These are phyloP conservation scores for Blastocystis sp. DNA, from an alignment of 352 stramenopile genomes.

Conservation along the genomic window DNA sequence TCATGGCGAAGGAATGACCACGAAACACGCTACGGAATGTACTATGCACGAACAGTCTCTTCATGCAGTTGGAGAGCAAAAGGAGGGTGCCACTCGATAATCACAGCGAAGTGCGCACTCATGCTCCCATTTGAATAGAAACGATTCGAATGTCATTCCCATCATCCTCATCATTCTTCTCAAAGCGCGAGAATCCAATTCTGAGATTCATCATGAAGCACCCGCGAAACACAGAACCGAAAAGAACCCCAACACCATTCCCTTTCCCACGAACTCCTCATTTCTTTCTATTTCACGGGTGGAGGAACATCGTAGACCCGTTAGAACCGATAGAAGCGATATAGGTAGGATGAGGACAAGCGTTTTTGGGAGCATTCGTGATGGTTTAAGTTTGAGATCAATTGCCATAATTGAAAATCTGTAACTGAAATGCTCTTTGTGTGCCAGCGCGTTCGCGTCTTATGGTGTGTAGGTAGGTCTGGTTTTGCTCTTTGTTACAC, in stretches of 20 bases:
- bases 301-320: background rate
- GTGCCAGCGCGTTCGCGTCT: background rate
- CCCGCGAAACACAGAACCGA: background rate
- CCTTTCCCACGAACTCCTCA: background rate
- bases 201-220: background rate
- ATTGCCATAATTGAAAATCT: slow-evolving; percentile 66
- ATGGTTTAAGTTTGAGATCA: slow-evolving; percentile 74
- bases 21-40: too few relatives aligned
- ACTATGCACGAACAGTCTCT: too few relatives aligned
- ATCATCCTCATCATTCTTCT: too few relatives aligned
- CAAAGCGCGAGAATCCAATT: too few relatives aligned
- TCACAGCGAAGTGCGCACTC: too few relatives aligned
- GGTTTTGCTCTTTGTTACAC: slow-evolving; percentile 40
- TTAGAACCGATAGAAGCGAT: background rate
- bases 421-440: slow-evolving; percentile 55
- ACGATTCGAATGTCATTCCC: too few relatives aligned
- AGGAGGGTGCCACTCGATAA: too few relatives aligned
- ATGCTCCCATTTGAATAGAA: too few relatives aligned
- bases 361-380: slow-evolving; percentile 68
- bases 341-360: too few relatives aligned
- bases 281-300: background rate
- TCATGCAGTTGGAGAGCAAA: too few relatives aligned
- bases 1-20: slow-evolving; percentile 66
- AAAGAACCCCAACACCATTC: background rate
- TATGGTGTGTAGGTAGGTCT: background rate